These are phyloP conservation scores for Neurospora crassa DNA, from an alignment of 2,329 filamentous ascomycete species.

Conservation along the genomic window DNA sequence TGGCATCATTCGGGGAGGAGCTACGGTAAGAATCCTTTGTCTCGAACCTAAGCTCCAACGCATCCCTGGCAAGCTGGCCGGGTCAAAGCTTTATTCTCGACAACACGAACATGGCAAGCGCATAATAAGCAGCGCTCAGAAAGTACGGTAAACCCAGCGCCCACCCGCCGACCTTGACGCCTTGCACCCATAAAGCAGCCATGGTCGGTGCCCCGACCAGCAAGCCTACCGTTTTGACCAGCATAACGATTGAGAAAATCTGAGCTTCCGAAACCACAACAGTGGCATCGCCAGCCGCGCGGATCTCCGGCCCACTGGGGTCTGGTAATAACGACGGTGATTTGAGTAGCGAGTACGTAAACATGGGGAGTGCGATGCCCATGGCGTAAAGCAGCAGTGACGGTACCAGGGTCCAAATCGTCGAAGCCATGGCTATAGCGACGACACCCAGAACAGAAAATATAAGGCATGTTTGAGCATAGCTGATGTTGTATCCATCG, in stretches of 20 bases:
- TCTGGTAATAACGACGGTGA: conserved; percentile 29
- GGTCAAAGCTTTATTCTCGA: conserved; percentile 6
- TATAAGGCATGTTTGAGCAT: conserved; percentile 28
- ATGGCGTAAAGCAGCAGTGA: conserved; percentile 37
- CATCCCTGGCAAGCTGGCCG: neutral
- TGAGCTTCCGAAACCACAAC: conserved; percentile 24
- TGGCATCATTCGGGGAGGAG: neutral
- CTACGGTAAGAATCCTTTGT: neutral
- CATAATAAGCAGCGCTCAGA: conserved; percentile 29
- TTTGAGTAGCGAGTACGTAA: conserved; percentile 38
- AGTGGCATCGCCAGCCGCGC: neutral
- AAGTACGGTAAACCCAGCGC: conserved; percentile 31
- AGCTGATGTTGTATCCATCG: conserved; percentile 24
- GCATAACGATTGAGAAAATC: conserved; percentile 41
- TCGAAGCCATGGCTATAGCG: conserved; percentile 30
- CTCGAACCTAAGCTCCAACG: neutral
- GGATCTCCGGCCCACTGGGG: neutral
- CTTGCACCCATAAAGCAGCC: conserved; percentile 37
- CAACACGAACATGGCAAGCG: conserved; percentile 19
- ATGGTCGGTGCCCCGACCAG: conserved; percentile 37
- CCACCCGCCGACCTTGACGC: conserved; percentile 27
- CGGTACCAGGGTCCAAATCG: conserved; percentile 31
- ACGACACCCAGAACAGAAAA: conserved; percentile 33
- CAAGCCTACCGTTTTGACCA: conserved; percentile 38
- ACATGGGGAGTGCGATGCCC: conserved; percentile 39